Evolutionary conservation across 2,329 filamentous ascomycete species (phyloP).

Genomic region (Beauveria rudraprayagi): DNA sequence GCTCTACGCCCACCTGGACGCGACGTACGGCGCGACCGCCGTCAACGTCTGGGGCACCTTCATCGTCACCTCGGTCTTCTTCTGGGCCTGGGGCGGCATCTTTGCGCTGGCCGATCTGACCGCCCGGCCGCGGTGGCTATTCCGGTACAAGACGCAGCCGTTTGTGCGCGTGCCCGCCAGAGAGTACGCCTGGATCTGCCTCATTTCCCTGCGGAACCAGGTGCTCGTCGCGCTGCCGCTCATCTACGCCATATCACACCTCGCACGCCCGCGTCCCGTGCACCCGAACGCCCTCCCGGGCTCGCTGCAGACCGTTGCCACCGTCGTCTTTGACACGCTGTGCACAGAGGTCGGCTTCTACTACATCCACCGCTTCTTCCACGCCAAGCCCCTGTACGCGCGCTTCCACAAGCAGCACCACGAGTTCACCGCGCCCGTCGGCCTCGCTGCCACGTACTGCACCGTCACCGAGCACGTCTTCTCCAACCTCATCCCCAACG

Average conservation of each 20-base stretch:
- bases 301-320: slow-evolving; percentile 5
- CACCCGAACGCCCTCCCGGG: slow-evolving; percentile 8
- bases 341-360: slow-evolving; percentile 39
- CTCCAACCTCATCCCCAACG: slow-evolving; percentile 40
- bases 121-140: slow-evolving; percentile 33
- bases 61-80: slow-evolving; percentile 29
- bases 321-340: slow-evolving; percentile 13
- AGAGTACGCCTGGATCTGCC: slow-evolving; percentile 12
- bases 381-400: slow-evolving; percentile 35
- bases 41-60: slow-evolving; percentile 30
- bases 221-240: slow-evolving; percentile 20
- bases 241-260: not conserved
- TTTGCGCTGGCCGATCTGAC: slow-evolving; percentile 31
- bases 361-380: slow-evolving; percentile 41
- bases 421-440: slow-evolving; percentile 42
- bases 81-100: slow-evolving; percentile 30
- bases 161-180: slow-evolving; percentile 23
- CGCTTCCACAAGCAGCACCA: slow-evolving; percentile 45
- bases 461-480: slow-evolving; percentile 43
- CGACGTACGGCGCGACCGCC: slow-evolving; percentile 17
- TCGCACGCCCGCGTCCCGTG: not conserved
- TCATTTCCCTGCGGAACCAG: slow-evolving; percentile 37
- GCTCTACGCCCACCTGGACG: slow-evolving; percentile 12
- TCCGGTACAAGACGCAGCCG: slow-evolving; percentile 41
- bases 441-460: slow-evolving; percentile 42